These are phyloP conservation scores for Eutrema heterophyllum DNA, from an alignment of 345 rosid genomes.

Conservation along the genomic window DNA sequence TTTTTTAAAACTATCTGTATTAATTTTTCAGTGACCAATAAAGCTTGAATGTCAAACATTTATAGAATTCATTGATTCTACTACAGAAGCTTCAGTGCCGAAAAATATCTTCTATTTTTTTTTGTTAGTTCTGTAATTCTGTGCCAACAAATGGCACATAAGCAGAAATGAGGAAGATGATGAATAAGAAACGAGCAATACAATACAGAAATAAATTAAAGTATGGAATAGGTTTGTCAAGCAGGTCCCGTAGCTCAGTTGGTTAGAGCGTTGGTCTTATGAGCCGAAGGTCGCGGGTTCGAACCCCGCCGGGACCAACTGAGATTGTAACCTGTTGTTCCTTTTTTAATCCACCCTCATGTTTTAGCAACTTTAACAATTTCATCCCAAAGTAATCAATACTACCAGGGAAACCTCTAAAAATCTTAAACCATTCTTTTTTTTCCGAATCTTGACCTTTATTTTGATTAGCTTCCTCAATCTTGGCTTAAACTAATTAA, in stretches of 20 bases:
- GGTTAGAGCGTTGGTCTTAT: slow-evolving; percentile 99
- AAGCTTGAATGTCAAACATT: not conserved
- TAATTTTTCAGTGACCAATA: not conserved
- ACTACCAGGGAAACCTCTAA: not conserved
- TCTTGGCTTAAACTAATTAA: not conserved
- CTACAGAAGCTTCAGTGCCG: not conserved
- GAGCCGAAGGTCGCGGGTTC: slow-evolving; percentile 98
- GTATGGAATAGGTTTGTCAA: fast-evolving
- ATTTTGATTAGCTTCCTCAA: not conserved
- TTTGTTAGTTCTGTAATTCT: not conserved
- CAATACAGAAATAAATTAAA: fast-evolving
- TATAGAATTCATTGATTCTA: not conserved
- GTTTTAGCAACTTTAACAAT: not conserved
- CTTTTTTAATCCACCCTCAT: not conserved
- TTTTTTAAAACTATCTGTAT: not conserved
- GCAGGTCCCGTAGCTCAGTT: slow-evolving; percentile 96
- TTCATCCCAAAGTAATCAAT: not conserved
- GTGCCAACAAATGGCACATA: not conserved
- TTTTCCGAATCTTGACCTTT: not conserved
- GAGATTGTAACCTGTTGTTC: too few species aligned
- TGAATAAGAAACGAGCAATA: not conserved
- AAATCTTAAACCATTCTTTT: not conserved
- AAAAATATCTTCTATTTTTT: not conserved
- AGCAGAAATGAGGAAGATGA: too few species aligned
- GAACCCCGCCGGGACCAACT: slow-evolving; percentile 83